Base-by-base conservation (phyloP, 2,329 filamentous ascomycete species). In the Phyllosticta capitalensis region DNA sequence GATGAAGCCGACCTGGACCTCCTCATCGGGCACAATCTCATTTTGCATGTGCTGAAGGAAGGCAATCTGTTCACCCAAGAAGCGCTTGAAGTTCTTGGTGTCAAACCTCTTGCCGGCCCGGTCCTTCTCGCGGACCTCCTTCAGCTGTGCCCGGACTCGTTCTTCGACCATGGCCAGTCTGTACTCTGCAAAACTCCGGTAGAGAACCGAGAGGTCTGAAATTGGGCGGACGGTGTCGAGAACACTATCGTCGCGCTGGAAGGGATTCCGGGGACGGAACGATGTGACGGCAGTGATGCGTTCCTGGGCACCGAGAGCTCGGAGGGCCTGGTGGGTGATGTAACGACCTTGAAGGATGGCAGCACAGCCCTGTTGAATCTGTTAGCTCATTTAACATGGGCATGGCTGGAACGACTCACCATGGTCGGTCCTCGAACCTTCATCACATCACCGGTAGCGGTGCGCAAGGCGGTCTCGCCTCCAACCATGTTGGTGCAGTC, bases 301-400 rank as follows among this genome's bases (percentile, higher is more conserved):
- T 69, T 87, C 85, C 22, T 78, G 77, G 4, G 76, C 76, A 19
- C 83, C 82, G 1, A 83, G 71, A 9, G 83, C 81, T 12, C 78
- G 79, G 19, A 86, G 75, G 1, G 84, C 85, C 61, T 82, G 79
- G 67, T 88, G 85, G 63, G 83, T 79, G 62, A 88, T 84, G 71
- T 87, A 86, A 21, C 84, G 78, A 17, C 85, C 85, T 68, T 88
- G 85, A 50, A 87, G 74, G n/a, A 87, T 76, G 1, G 86, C 81
- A 2, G 82, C 83, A 55, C 78, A 82, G 17, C 83, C 84, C 82
- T 85, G 64, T 22, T 53, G 26, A 20, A 28, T 49, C 17, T 20
- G 19, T 67, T 62, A 66, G 63, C 5, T 24, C 28, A 24, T 20
- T 48, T 52, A 51, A 19, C 33, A 24, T 14, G 22, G 45, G 45